phyloP scores from a whole-genome alignment of 2,329 filamentous ascomycete genomes.

The Penicillium fuscoglaucum region DNA sequence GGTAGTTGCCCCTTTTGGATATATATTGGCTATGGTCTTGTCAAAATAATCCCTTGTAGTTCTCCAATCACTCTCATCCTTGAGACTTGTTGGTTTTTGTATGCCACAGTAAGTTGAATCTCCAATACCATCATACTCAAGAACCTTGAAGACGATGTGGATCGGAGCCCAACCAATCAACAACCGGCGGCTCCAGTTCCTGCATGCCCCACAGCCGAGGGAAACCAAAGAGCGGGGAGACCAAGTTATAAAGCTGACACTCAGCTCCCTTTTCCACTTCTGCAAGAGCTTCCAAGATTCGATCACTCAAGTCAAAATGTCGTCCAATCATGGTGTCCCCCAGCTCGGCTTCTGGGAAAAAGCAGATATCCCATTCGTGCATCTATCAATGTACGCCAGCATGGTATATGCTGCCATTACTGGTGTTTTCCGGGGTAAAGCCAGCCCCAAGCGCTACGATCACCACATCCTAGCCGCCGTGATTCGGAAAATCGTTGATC shows the following conservation, averaged over 20 bases:
- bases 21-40: no score
- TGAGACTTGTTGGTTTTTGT: no score
- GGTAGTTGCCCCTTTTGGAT: no score
- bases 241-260: not conserved
- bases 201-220: not conserved
- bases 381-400: constrained; percentile 28
- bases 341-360: constrained; percentile 39
- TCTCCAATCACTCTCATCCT: no score
- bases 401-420: constrained; percentile 35
- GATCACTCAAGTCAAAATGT: not conserved
- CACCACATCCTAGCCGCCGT: constrained; percentile 37
- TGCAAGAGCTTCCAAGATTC: not conserved
- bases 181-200: not conserved
- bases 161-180: not conserved
- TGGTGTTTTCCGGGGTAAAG: constrained; percentile 41
- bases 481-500: constrained; percentile 29
- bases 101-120: not conserved
- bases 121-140: not conserved
- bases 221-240: not conserved
- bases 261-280: not conserved
- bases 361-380: constrained; percentile 31
- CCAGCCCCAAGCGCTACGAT: constrained; percentile 37
- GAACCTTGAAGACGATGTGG: not conserved
- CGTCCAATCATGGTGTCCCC: constrained; percentile 16
- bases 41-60: no score